Evolutionary conservation across 768 basidiomycete genomes (phyloP).

Genomic region (Dentipellis sp.): DNA sequence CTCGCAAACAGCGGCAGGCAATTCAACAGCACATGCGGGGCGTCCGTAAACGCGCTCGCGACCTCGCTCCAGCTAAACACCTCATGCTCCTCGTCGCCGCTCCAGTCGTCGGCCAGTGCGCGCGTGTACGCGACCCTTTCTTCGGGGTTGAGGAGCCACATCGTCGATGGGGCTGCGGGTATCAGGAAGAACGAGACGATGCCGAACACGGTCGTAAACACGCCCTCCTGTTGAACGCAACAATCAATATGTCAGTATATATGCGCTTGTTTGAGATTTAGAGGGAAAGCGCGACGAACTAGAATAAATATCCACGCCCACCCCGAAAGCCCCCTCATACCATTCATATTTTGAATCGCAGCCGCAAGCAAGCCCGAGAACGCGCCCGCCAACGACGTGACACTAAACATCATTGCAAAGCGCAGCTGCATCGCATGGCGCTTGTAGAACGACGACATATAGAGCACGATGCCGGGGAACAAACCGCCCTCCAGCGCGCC

Average conservation of each 20-base stretch:
- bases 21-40: constrained; percentile 45
- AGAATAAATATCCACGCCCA: constrained; percentile 68
- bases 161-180: constrained; percentile 32
- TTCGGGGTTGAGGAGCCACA: constrained; percentile 39
- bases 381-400: constrained; percentile 41
- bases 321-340: constrained; percentile 39
- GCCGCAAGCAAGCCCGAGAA: constrained; percentile 60
- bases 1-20: constrained; percentile 42
- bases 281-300: constrained; percentile 18
- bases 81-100: constrained; percentile 29
- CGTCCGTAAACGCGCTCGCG: constrained; percentile 31
- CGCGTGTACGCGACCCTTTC: constrained; percentile 30
- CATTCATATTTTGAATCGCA: constrained; percentile 49
- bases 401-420: constrained; percentile 34
- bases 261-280: not conserved
- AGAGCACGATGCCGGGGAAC: constrained; percentile 28
- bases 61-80: constrained; percentile 52
- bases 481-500: constrained; percentile 55
- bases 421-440: constrained; percentile 21
- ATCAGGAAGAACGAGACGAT: constrained; percentile 38
- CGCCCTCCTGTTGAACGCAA: constrained; percentile 34
- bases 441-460: constrained; percentile 21
- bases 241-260: not conserved
- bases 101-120: constrained; percentile 28
- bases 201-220: constrained; percentile 55